A percentile compares a stretch with the other conserved stretches of the same genome.
Conservation (phyloP, 768 basidiomycete genomes). For the Lepiota brunneoincarnata region DNA sequence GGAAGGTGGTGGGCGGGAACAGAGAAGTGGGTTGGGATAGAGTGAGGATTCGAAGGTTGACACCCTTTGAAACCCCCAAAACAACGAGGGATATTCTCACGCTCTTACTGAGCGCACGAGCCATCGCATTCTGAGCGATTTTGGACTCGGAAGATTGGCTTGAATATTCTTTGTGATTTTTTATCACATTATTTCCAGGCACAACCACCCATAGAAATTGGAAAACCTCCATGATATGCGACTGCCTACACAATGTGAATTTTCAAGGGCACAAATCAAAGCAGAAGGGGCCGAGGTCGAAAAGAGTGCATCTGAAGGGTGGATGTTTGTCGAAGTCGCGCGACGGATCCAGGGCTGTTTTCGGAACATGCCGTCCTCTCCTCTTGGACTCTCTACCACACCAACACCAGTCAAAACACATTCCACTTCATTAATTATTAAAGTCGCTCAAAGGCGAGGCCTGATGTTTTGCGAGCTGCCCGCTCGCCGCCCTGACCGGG, state of each 20-base stretch:
- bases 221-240: not conserved
- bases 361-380: slow-evolving; percentile 20
- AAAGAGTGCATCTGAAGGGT: slow-evolving; percentile 14
- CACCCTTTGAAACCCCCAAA: slow-evolving; percentile 36
- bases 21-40: slow-evolving; percentile 34
- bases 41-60: slow-evolving; percentile 33
- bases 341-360: slow-evolving; percentile 12
- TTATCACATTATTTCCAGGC: slow-evolving; percentile 16
- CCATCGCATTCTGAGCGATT: slow-evolving; percentile 47
- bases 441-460: too few species aligned
- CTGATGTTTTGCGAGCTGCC: too few species aligned
- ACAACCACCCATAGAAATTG: not conserved
- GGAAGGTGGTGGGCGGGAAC: slow-evolving; percentile 30
- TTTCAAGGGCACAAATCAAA: not conserved
- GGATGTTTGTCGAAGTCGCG: slow-evolving; percentile 14
- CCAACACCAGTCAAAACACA: slow-evolving; percentile 11
- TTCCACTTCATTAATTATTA: too few species aligned
- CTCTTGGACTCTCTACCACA: too few species aligned
- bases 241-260: not conserved
- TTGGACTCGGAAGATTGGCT: slow-evolving; percentile 48
- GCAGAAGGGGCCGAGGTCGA: not conserved
- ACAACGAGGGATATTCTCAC: slow-evolving; percentile 44
- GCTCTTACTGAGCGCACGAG: slow-evolving; percentile 44
- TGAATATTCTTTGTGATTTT: slow-evolving; percentile 30
- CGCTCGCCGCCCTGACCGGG: too few species aligned